Base-by-base conservation (phyloP, 768 basidiomycete genomes). In the Rhodocollybia butyracea region DNA sequence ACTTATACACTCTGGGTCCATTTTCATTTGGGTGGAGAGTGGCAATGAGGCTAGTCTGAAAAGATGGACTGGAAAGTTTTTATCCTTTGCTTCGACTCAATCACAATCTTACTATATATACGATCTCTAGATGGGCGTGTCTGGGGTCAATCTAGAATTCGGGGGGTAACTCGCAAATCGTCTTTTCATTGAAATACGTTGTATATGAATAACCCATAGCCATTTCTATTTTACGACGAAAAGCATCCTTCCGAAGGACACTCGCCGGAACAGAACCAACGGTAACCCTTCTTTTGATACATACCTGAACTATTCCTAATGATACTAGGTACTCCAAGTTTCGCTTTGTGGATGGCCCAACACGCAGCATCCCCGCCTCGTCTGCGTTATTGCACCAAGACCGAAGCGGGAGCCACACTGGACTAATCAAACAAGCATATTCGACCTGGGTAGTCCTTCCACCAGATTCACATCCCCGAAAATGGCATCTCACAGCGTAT, bases 1-100 rank as follows among this genome's bases (percentile, higher is more conserved):
- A 48, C 77, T 76, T 60, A 81, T 88, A 55, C 74, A 72, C 46
- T 80, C 83, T 6, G 85, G 85, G 3, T 78, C 84, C 3, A 74
- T 86, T 27, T 88, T 86, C 63, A 83, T 86, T 42, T 88, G 86
- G 86, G 78, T 83, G 62, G 85, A 88, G 67, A 78, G 78, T 59
- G 84, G 86, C 46, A 83, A 85, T 57, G 84, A 85, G 46, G 75
- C 75, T 47, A 84, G 85, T 11, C 68, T 86, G 47, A 85, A 84
- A 63, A 72, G 85, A 59, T 86, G 85, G 85, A 88, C 85, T 46
- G 77, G 76, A 76, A 60, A 56, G 64, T 39, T 27, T 15, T 46
- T 21, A 19, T 15, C 34, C 30, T n/a, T 32, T 17, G 10, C 40
- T 24, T 45, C 40, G 21, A 12, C 55, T 13, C 46, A 51, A 29